These are phyloP conservation scores for Aspergillus brunneoviolaceus DNA, from an alignment of 2,329 filamentous ascomycete genomes.

Conservation along the genomic window DNA sequence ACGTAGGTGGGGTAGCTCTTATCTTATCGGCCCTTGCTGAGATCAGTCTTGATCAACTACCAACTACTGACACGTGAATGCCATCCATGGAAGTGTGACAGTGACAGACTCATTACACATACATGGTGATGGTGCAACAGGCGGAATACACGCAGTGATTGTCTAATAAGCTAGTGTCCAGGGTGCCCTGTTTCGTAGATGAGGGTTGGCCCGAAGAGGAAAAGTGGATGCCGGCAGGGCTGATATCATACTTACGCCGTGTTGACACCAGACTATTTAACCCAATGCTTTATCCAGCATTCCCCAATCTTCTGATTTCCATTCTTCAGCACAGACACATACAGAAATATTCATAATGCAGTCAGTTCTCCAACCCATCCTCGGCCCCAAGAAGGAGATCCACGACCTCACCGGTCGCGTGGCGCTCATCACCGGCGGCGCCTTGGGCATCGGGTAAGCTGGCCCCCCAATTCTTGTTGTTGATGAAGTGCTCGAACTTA, in stretches of 20 bases:
- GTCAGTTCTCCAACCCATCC: slow-evolving; percentile 33
- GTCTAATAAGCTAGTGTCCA: too few species aligned
- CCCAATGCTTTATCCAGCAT: too few species aligned
- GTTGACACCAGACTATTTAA: background rate
- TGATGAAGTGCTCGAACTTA: background rate
- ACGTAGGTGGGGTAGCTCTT: too few species aligned
- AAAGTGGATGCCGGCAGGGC: background rate
- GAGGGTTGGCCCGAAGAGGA: background rate
- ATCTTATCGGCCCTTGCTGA: background rate
- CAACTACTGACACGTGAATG: too few species aligned
- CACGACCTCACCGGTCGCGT: slow-evolving; percentile 38
- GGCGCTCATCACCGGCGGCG: slow-evolving; percentile 42
- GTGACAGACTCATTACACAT: too few species aligned
- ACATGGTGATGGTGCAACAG: too few species aligned
- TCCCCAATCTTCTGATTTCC: background rate
- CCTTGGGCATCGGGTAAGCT: slow-evolving; percentile 39
- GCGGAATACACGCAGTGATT: too few species aligned
- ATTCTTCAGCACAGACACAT: background rate
- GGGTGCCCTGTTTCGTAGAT: background rate
- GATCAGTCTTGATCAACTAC: background rate
- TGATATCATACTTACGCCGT: slow-evolving; percentile 5
- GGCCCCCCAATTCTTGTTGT: background rate
- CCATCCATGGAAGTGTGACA: too few species aligned
- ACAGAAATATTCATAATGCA: slow-evolving; percentile 4
- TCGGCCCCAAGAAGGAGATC: slow-evolving; percentile 39